Conservation (phyloP, 208 protist species). For the Crithidia fasciculata region DNA sequence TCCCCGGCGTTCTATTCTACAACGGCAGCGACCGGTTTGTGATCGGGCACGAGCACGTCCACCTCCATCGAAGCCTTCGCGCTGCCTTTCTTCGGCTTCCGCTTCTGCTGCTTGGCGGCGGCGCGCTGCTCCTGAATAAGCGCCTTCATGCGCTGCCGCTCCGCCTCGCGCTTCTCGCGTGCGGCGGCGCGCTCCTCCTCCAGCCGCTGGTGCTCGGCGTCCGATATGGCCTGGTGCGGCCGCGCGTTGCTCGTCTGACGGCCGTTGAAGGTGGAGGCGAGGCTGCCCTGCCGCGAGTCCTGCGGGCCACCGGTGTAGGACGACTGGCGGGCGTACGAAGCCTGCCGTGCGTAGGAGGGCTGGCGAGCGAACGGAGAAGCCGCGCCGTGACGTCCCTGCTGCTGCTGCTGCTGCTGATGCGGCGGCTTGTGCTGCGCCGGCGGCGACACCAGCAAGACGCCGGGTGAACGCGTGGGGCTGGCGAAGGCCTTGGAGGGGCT, state of each 20-base stretch:
- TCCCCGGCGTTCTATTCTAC: background rate
- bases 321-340: conserved; percentile 10
- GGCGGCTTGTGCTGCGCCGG: conserved; percentile 9
- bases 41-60: conserved; percentile 67
- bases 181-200: conserved; percentile 52
- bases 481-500: conserved; percentile 15
- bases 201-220: conserved; percentile 34
- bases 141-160: conserved; percentile 76
- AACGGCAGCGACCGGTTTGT: conserved; percentile 26
- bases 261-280: conserved; percentile 31
- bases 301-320: conserved; percentile 4
- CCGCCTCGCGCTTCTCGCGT: conserved; percentile 67
- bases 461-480: conserved; percentile 3
- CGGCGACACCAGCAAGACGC: conserved; percentile 23
- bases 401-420: conserved; percentile 17
- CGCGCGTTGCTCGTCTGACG: conserved; percentile 56
- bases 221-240: conserved; percentile 23
- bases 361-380: conserved; percentile 22
- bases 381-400: background rate
- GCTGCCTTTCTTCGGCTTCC: conserved; percentile 37
- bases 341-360: conserved; percentile 20
- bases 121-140: conserved; percentile 71
- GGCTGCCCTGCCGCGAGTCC: conserved; percentile 13
- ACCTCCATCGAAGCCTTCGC: conserved; percentile 43
- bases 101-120: conserved; percentile 49